phyloP scores from a whole-genome alignment of 345 rosid genomes.

The Citropsis articulata region DNA sequence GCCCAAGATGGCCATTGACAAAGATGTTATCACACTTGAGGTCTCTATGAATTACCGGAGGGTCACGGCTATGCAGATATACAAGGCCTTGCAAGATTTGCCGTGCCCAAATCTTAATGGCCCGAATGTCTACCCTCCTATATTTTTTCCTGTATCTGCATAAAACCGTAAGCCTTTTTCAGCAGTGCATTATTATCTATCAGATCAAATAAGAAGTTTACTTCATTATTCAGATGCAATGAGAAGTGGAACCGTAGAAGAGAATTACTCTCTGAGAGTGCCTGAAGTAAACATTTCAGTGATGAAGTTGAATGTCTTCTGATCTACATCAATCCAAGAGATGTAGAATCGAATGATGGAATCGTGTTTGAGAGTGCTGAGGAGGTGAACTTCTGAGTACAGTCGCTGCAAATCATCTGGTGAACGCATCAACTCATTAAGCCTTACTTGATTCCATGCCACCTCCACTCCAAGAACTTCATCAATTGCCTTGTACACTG shows the following conservation, averaged over 20 bases:
- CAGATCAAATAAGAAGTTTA: not conserved
- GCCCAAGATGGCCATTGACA: conserved; percentile 68
- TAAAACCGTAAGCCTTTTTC: not conserved
- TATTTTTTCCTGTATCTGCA: conserved; percentile 60
- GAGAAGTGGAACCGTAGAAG: not conserved
- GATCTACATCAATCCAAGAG: conserved; percentile 65
- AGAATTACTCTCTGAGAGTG: conserved; percentile 59
- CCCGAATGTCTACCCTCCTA: conserved; percentile 49
- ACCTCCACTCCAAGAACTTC: conserved; percentile 74
- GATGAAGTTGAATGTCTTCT: conserved; percentile 71
- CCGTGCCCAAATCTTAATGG: conserved; percentile 62
- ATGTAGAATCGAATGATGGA: conserved; percentile 68
- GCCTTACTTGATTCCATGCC: conserved; percentile 78
- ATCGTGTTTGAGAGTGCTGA: conserved; percentile 62
- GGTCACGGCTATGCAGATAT: conserved; percentile 55
- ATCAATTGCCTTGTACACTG: conserved; percentile 79
- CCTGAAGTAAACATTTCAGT: conserved; percentile 88
- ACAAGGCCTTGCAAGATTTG: conserved; percentile 60
- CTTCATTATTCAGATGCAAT: not conserved
- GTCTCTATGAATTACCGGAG: conserved; percentile 65
- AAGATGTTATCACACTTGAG: conserved; percentile 66
- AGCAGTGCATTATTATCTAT: not conserved
- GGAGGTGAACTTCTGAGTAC: conserved; percentile 88
- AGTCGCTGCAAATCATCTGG: conserved; percentile 75
- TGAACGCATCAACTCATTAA: conserved; percentile 50